Conservation (phyloP, 139 green algal genomes). For the Chloropicon primus region DNA sequence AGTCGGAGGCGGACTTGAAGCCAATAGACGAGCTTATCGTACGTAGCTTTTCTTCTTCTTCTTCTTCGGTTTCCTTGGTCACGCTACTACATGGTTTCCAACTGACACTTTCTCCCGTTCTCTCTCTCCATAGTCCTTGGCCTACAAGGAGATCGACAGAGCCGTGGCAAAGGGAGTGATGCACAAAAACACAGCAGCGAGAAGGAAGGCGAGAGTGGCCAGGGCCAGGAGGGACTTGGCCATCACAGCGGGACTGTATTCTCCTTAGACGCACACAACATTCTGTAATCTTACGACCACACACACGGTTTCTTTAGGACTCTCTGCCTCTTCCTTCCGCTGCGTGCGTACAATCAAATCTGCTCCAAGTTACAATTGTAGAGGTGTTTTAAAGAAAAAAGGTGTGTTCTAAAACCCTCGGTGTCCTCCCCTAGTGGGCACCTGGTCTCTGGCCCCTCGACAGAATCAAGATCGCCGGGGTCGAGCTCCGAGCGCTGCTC, state of each 20-base stretch:
- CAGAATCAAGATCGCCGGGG: not conserved
- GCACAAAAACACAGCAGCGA: conserved; percentile 66
- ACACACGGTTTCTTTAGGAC: too few species aligned
- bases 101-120: too few species aligned
- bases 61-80: too few species aligned
- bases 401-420: too few species aligned
- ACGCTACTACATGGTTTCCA: too few species aligned
- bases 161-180: conserved; percentile 65
- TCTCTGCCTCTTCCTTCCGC: too few species aligned
- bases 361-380: too few species aligned
- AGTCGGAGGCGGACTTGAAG: not conserved
- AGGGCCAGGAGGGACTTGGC: conserved; percentile 40
- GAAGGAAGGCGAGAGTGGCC: conserved; percentile 65
- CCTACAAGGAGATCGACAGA: conserved; percentile 70
- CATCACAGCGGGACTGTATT: conserved; percentile 45
- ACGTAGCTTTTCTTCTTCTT: too few species aligned
- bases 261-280: conserved; percentile 9
- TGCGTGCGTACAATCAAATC: too few species aligned
- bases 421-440: too few species aligned
- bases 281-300: not conserved
- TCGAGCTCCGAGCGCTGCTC: not conserved
- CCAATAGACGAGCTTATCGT: not conserved
- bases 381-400: too few species aligned
- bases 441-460: not conserved
- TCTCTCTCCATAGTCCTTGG: too few species aligned